phyloP scores from a whole-genome alignment of 1,284 basidiomycete species.

The Boletus mariae region DNA sequence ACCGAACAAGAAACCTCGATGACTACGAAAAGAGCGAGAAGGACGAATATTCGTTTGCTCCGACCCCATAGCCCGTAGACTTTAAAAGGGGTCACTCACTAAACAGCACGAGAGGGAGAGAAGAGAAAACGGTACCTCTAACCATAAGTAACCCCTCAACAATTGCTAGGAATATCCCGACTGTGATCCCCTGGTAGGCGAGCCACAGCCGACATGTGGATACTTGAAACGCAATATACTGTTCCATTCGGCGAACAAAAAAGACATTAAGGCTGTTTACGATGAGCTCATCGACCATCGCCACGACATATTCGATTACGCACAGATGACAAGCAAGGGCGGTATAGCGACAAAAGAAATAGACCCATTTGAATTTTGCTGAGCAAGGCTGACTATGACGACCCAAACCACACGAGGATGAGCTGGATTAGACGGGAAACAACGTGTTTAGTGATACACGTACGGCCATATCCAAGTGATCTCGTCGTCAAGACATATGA shows the following conservation, averaged over 20 bases:
- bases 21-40: slow-evolving; percentile 9
- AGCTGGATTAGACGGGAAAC: neutral
- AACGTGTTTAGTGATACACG: neutral
- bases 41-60: slow-evolving; percentile 2
- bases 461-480: slow-evolving; percentile 14
- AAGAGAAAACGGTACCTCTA: slow-evolving; percentile 2
- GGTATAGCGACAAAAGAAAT: slow-evolving; percentile 10
- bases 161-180: slow-evolving; percentile 6
- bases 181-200: slow-evolving; percentile 8
- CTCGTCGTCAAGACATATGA: slow-evolving; percentile 12
- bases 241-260: slow-evolving; percentile 11
- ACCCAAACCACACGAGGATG: neutral
- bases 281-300: neutral
- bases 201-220: slow-evolving; percentile 13
- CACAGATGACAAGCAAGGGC: slow-evolving; percentile 10
- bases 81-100: neutral
- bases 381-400: slow-evolving; percentile 2
- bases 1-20: slow-evolving; percentile 6
- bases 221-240: neutral
- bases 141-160: slow-evolving; percentile 14
- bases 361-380: slow-evolving; percentile 9
- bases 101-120: neutral
- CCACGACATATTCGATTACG: neutral
- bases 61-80: slow-evolving; percentile 13
- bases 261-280: slow-evolving; percentile 3